Evolutionary conservation across 345 rosid species (phyloP).

Genomic region (Aethionema arabicum): DNA sequence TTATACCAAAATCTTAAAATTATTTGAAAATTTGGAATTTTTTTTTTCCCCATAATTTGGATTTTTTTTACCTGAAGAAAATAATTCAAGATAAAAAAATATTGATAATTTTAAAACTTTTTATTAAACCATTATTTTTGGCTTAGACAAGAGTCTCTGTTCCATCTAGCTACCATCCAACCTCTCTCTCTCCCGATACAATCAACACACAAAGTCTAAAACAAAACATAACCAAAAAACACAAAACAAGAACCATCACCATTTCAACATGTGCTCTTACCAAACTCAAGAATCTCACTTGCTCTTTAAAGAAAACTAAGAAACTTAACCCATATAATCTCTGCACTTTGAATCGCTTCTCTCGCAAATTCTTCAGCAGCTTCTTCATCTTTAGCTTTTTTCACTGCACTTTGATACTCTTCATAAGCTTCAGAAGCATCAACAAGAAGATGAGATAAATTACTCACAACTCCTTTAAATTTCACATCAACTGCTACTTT

Average conservation of each 20-base stretch:
- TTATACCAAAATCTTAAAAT: too few species aligned
- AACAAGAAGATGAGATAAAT: conserved; percentile 27
- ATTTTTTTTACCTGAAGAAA: too few species aligned
- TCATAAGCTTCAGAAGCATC: conserved; percentile 34
- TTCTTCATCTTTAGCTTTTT: conserved; percentile 31
- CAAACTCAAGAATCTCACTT: conserved; percentile 21
- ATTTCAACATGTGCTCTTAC: conserved; percentile 23
- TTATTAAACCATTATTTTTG: conserved; percentile 19
- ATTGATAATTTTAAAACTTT: too few species aligned
- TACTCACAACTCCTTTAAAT: conserved; percentile 11
- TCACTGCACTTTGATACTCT: conserved; percentile 32
- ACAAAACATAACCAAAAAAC: conserved; percentile 30
- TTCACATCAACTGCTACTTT: conserved; percentile 22
- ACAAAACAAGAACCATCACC: conserved; percentile 23
- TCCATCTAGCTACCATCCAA: conserved; percentile 9
- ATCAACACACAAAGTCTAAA: conserved; percentile 34
- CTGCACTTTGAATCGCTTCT: conserved; percentile 32
- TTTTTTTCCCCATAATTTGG: too few species aligned
- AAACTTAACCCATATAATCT: conserved; percentile 35
- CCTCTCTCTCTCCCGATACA: conserved; percentile 27
- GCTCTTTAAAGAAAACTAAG: conserved; percentile 35
- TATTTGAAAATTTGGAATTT: too few species aligned
- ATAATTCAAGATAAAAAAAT: too few species aligned
- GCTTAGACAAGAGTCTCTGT: neutral
- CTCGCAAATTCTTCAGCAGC: conserved; percentile 34